Base-by-base conservation (phyloP, 208 protist genomes). In the Leishmania lainsoni region DNA sequence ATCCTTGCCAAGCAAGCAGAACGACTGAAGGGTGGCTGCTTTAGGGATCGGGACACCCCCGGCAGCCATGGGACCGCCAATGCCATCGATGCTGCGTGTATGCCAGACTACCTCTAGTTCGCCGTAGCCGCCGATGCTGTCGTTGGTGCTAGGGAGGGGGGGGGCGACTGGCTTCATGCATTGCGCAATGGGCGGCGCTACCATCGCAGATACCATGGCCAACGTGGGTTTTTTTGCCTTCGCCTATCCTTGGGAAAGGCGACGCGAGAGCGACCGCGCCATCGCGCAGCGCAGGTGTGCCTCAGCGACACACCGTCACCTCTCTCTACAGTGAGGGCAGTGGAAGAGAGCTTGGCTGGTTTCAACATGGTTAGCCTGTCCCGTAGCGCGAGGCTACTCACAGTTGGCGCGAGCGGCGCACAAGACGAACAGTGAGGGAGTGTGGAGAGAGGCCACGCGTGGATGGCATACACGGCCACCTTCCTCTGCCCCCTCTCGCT, bases 291-390 rank as follows among this genome's bases (percentile, higher is more conserved):
- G 16, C 52, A 8, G 8, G 69, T 10, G 45, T 45, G 54, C 49
- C 35, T 3, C 56, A 52, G 56, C 48, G 16, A 45, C 42, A 9
- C 45, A 16, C 42, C 65, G 32, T 71, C 8, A 52, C 80, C 52
- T 58, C 73, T 75, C 14, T 17, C 65, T 4, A 66, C 74, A 5
- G 52, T 72, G 9, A 61, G 26, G 2, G 73, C 69, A 63, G 77
- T 77, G 79, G 73, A 78, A 68, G 72, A 61, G 32, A 63, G 59
- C 54, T 39, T 78, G 26, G 72, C 78, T 20, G 70, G 70, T 1
- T 49, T 32, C 56, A 5, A 39, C n/a, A 73, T 29, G 12, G 66
- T 71, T 20, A 74, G 72, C 49, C 12, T 81, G 5, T 45, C 70
- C 10, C n/a, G 78, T 42, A 63, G 79, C 42, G 56, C 42, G 29